Conservation (phyloP, 202 grass and related monocot genomes). For the Schoenoplectus tabernaemontani region DNA sequence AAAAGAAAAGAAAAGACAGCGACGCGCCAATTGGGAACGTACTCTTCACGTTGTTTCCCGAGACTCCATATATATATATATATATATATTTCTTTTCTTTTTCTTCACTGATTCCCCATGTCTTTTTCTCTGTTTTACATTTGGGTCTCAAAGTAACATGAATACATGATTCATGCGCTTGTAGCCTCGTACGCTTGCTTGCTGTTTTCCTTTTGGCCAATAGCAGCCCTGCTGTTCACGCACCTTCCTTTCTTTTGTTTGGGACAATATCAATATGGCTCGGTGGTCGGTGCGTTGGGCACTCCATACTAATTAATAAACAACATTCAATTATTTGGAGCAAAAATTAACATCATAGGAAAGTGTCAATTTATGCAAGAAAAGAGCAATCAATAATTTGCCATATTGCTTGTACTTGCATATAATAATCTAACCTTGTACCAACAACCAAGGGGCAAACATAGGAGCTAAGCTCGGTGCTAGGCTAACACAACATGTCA, state of each 20-base stretch:
- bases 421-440: too few species aligned
- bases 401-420: neutral
- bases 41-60: conserved; percentile 22
- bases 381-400: conserved; percentile 4
- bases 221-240: neutral
- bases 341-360: neutral
- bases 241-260: neutral
- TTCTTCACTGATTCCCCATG: neutral
- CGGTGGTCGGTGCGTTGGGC: neutral
- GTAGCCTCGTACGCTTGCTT: neutral
- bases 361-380: neutral
- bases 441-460: too few species aligned
- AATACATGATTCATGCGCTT: neutral
- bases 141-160: neutral
- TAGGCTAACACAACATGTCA: neutral
- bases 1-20: conserved; percentile 10
- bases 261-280: neutral
- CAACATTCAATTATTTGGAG: neutral
- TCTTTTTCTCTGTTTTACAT: neutral
- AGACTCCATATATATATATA: neutral
- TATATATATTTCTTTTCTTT: neutral
- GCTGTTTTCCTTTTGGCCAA: neutral
- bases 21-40: conserved; percentile 7
- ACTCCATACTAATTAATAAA: neutral
- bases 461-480: neutral